Conservation (phyloP, 108 stramenopile species). For the Nitzschia sp. region DNA sequence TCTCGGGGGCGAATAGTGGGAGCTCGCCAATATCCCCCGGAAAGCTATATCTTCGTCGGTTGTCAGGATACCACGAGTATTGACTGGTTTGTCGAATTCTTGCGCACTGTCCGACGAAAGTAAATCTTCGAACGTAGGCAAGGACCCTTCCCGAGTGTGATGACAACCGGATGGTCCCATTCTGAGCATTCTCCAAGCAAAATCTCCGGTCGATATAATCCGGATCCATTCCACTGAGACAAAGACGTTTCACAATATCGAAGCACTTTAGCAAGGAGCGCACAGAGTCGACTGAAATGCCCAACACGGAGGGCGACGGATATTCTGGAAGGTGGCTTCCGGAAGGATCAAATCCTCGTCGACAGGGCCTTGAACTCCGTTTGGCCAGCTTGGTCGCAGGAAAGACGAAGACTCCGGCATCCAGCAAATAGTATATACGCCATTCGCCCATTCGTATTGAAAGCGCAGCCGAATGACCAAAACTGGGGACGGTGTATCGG, state of each 20-base stretch:
- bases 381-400: conserved; percentile 24
- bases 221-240: conserved; percentile 30
- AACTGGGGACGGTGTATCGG: conserved; percentile 19
- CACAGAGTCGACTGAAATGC: not conserved
- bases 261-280: conserved; percentile 34
- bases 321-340: not conserved
- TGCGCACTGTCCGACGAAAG: conserved; percentile 1
- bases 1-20: conserved; percentile 26
- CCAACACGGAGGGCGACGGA: not conserved
- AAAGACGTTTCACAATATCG: conserved; percentile 43
- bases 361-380: not conserved
- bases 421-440: conserved; percentile 37
- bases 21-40: conserved; percentile 4
- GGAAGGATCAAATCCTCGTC: not conserved
- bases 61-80: conserved; percentile 17
- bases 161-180: conserved; percentile 1
- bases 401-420: conserved; percentile 27
- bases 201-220: conserved; percentile 37
- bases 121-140: conserved; percentile 37
- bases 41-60: not conserved
- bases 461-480: conserved; percentile 30
- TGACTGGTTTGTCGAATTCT: not conserved
- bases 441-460: conserved; percentile 10
- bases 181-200: conserved; percentile 21
- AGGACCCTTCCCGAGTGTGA: not conserved